phyloP scores from a whole-genome alignment of 441 rosid species.

The Arabidopsis hybrid region DNA sequence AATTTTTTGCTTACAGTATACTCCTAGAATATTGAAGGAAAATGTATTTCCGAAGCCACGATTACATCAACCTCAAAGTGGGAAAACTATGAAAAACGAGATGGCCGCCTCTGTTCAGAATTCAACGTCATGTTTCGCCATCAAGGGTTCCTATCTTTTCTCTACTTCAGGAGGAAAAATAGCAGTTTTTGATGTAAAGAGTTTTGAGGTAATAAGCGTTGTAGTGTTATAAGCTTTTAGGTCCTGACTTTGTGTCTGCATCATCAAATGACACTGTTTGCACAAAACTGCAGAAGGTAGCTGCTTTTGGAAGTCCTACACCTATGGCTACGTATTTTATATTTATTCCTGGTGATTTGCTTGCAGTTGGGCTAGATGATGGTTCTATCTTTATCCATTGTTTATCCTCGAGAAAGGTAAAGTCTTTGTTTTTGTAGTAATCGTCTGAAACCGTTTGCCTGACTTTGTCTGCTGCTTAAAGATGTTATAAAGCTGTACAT shows the following conservation, averaged over 20 bases:
- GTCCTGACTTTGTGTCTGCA: constrained; percentile 2
- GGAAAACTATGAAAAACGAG: constrained; percentile 47
- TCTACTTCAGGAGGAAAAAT: constrained; percentile 50
- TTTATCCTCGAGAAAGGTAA: constrained; percentile 45
- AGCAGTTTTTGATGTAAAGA: constrained; percentile 46
- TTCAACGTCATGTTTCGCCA: constrained; percentile 43
- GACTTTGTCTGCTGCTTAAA: constrained; percentile 8
- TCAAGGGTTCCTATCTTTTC: constrained; percentile 47
- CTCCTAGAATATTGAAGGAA: constrained; percentile 40
- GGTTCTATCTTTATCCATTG: constrained; percentile 49
- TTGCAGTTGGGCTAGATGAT: constrained; percentile 47
- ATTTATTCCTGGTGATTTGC: constrained; percentile 45
- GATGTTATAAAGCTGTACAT: constrained; percentile 12
- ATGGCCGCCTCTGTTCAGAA: constrained; percentile 29
- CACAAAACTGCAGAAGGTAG: constrained; percentile 39
- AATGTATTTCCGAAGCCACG: constrained; percentile 36
- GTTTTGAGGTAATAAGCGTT: constrained; percentile 42
- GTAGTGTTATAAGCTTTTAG: constrained; percentile 7
- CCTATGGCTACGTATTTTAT: constrained; percentile 47
- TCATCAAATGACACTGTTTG: constrained; percentile 32
- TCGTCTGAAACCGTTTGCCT: constrained; percentile 1
- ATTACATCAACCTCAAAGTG: constrained; percentile 45
- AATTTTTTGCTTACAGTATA: constrained; percentile 10
- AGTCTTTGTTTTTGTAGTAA: constrained; percentile 7
- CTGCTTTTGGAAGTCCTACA: constrained; percentile 44